Base-by-base conservation (phyloP, 208 protist species). In the Acanthamoeba divionensis region DNA sequence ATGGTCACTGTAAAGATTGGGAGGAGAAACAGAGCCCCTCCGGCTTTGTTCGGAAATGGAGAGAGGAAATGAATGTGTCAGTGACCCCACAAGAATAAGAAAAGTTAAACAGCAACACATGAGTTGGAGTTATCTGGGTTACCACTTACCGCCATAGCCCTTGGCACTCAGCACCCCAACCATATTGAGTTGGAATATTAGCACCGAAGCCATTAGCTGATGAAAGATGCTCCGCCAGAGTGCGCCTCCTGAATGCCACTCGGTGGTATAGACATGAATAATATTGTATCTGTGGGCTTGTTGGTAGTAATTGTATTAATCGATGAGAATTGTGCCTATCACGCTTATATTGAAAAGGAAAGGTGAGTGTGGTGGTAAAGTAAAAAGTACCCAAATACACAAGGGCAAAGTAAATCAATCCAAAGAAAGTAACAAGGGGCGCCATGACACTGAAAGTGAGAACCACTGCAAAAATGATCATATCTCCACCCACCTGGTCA, bases 101-200 rank as follows among this genome's bases (percentile, higher is more conserved):
- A n/a, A n/a, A n/a, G n/a, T n/a, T n/a, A n/a, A n/a, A n/a, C n/a
- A n/a, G n/a, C n/a, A n/a, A n/a, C n/a, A n/a, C n/a, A n/a, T n/a
- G n/a, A n/a, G n/a, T n/a, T n/a, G n/a, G 57, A 65, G 66, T 47
- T 7, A 77, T 1, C 4, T 47, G 66, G 18, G 66, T 57, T 57
- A n/a, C 24, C 0, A 50, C 29, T 36, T 18, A 77, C 66, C 66
- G 10, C 66, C 66, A 29, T 77, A 77, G 66, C 66, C 66, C 66
- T 77, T 77, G 36, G 66, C 66, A 8, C 31, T 24, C 24, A 77
- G 66, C 13, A 83, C 73, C n/a, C 73, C 73, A 8, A 38, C 73
- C 73, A 83, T 83, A 31, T 45, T 83, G 48, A 83, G 73, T 24
- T 83, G 73, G 50, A 83, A 83, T 45, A 83, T 45, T 18, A 83